Evolutionary conservation across 1,139 yeast genomes (phyloP).

Genomic region (Blastobotrys serpentis): DNA sequence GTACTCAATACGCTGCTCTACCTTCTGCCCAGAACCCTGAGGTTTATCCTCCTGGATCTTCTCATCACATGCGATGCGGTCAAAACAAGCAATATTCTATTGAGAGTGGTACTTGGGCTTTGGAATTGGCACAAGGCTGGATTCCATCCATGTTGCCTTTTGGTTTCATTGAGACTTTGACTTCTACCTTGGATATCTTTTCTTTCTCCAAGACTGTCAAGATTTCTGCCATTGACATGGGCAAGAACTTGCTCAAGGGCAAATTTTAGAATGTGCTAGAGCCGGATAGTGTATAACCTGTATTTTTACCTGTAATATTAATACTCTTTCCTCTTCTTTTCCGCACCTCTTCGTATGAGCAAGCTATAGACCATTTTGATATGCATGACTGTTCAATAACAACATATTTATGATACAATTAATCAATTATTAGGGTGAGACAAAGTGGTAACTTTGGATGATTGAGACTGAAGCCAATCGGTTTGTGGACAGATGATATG

Average conservation of each 20-base stretch:
- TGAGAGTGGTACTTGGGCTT: constrained; percentile 71
- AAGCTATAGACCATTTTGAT: too few species aligned
- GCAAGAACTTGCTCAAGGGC: constrained; percentile 60
- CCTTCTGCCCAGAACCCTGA: constrained; percentile 63
- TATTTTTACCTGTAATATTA: background rate
- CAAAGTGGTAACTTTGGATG: too few species aligned
- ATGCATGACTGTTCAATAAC: too few species aligned
- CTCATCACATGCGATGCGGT: constrained; percentile 75
- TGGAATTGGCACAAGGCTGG: constrained; percentile 98
- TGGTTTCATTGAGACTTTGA: constrained; percentile 77
- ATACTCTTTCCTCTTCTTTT: too few species aligned
- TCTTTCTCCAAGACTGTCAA: constrained; percentile 67
- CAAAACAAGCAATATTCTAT: constrained; percentile 76
- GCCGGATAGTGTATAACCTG: background rate
- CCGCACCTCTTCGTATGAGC: too few species aligned
- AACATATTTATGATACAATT: too few species aligned
- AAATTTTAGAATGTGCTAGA: constrained; percentile 49
- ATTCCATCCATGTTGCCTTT: constrained; percentile 97
- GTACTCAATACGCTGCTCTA: constrained; percentile 69
- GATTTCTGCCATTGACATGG: constrained; percentile 77
- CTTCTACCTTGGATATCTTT: constrained; percentile 75
- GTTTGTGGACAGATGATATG: too few species aligned
- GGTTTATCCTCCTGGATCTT: constrained; percentile 66
- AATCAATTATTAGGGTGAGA: too few species aligned
- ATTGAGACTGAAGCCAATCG: too few species aligned